A percentile compares a stretch with the other conserved stretches of the same genome.
These are phyloP conservation scores for Eutypa lata DNA, from an alignment of 2,329 filamentous ascomycete genomes.

Conservation along the genomic window DNA sequence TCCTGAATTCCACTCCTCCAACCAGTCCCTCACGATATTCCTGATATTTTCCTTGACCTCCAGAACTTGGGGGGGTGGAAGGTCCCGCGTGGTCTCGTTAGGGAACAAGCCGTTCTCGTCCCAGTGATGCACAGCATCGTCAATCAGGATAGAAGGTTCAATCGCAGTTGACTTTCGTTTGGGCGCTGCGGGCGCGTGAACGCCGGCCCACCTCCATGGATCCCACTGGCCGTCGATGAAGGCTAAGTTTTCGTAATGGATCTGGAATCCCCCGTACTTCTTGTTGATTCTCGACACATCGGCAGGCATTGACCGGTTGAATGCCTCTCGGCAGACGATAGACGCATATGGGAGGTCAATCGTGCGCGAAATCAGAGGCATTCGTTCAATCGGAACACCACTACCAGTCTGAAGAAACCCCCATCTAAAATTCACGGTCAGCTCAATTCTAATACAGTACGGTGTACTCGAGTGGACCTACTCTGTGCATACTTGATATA, in stretches of 20 bases:
- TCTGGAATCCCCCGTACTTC: slow-evolving; percentile 69
- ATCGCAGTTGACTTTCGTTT: slow-evolving; percentile 56
- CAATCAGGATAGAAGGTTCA: slow-evolving; percentile 72
- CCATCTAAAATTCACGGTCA: slow-evolving; percentile 50
- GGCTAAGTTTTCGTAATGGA: slow-evolving; percentile 73
- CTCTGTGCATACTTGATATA: slow-evolving; percentile 55
- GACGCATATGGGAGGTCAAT: slow-evolving; percentile 62
- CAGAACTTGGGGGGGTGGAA: slow-evolving; percentile 58
- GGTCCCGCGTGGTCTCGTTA: slow-evolving; percentile 54
- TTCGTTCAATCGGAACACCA: slow-evolving; percentile 59
- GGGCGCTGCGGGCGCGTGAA: slow-evolving; percentile 62
- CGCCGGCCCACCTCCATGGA: slow-evolving; percentile 74
- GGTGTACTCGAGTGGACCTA: slow-evolving; percentile 25
- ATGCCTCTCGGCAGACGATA: slow-evolving; percentile 62
- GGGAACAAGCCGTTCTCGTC: slow-evolving; percentile 67
- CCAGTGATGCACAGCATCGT: slow-evolving; percentile 78
- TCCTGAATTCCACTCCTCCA: slow-evolving; percentile 47
- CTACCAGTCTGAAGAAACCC: slow-evolving; percentile 75
- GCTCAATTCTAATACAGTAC: not conserved
- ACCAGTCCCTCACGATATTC: slow-evolving; percentile 64
- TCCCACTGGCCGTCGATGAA: slow-evolving; percentile 75
- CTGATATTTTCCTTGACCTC: slow-evolving; percentile 57
- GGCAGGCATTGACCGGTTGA: slow-evolving; percentile 64
- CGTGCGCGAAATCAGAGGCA: slow-evolving; percentile 70
- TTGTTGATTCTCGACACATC: slow-evolving; percentile 64